phyloP scores from a whole-genome alignment of 2,329 filamentous ascomycete species.

The Immersiporthe knoxdaviesiana region DNA sequence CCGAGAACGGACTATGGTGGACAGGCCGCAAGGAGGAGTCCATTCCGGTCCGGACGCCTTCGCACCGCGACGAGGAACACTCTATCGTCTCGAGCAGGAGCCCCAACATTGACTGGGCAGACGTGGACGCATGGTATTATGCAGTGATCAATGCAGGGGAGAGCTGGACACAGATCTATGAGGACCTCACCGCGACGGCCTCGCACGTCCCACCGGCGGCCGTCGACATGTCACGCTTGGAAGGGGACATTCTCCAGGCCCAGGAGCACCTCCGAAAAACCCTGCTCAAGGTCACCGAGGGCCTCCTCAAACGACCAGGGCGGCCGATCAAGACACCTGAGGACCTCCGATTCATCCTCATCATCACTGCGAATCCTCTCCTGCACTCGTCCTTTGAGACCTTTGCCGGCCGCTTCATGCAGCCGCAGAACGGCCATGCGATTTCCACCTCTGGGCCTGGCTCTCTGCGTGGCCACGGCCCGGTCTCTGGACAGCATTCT shows the following conservation, averaged over 20 bases:
- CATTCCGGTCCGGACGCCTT: slow-evolving; percentile 39
- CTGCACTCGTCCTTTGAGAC: slow-evolving; percentile 54
- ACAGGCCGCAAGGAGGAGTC: slow-evolving; percentile 59
- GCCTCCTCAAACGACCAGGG: slow-evolving; percentile 77
- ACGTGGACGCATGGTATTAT: slow-evolving; percentile 76
- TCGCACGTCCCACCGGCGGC: slow-evolving; percentile 38
- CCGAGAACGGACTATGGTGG: slow-evolving; percentile 85
- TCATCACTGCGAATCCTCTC: slow-evolving; percentile 79
- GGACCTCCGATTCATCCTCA: slow-evolving; percentile 76
- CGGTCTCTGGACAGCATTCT: slow-evolving; percentile 69
- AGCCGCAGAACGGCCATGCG: slow-evolving; percentile 33
- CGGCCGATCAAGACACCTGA: slow-evolving; percentile 68
- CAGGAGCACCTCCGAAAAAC: slow-evolving; percentile 71
- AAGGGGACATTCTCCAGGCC: slow-evolving; percentile 55
- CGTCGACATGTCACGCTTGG: slow-evolving; percentile 48
- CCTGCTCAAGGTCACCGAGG: slow-evolving; percentile 78
- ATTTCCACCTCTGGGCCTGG: slow-evolving; percentile 16
- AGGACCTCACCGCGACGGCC: slow-evolving; percentile 47
- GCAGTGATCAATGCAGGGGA: slow-evolving; percentile 68
- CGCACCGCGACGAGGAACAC: slow-evolving; percentile 40
- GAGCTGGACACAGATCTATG: slow-evolving; percentile 65
- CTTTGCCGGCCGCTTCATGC: slow-evolving; percentile 47
- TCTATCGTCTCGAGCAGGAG: slow-evolving; percentile 60
- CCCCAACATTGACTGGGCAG: slow-evolving; percentile 75
- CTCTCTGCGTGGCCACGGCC: slow-evolving; percentile 42